Percentiles rank a stretch among this genome's conserved stretches.
phyloP scores from a whole-genome alignment of 768 basidiomycete species.

The Calocybe indica region DNA sequence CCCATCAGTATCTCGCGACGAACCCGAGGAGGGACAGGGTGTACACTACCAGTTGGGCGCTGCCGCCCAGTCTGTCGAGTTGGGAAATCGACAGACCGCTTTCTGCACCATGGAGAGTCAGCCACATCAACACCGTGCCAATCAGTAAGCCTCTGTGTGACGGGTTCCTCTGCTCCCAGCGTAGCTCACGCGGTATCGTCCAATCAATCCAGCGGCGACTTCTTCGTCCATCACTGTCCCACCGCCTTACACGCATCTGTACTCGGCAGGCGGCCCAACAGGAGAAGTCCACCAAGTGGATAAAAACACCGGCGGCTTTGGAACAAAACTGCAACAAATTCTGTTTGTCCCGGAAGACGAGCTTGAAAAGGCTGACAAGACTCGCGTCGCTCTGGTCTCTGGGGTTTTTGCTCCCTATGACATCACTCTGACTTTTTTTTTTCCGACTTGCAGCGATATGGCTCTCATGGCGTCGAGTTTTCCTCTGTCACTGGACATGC shows the following conservation, averaged over 20 bases:
- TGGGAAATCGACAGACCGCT: conserved; percentile 31
- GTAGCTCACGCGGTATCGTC: not conserved
- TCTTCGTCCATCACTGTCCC: conserved; percentile 49
- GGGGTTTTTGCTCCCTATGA: not conserved
- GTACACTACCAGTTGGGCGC: conserved; percentile 48
- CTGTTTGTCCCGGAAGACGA: conserved; percentile 38
- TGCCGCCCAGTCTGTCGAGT: conserved; percentile 38
- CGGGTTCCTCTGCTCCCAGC: not conserved
- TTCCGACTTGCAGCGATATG: conserved; percentile 31
- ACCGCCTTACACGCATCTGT: conserved; percentile 39
- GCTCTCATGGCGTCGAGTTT: conserved; percentile 48
- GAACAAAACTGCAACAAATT: conserved; percentile 37
- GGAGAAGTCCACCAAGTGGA: conserved; percentile 41
- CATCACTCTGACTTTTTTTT: not conserved
- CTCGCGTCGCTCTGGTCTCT: conserved; percentile 39
- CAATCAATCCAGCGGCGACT: conserved; percentile 33
- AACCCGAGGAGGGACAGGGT: conserved; percentile 28
- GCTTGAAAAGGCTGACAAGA: conserved; percentile 42
- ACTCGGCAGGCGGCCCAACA: conserved; percentile 46
- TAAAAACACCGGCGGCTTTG: conserved; percentile 30
- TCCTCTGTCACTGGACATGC: conserved; percentile 27
- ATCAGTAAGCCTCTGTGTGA: conserved; percentile 38
- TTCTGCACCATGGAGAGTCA: conserved; percentile 21
- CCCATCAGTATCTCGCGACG: conserved; percentile 44
- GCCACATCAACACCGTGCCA: conserved; percentile 35